Evolutionary conservation across 495 filamentous ascomycete genomes (phyloP), one percentile per base, ranked within the genome.

Genomic region (Pseudevernia furfuracea): DNA sequence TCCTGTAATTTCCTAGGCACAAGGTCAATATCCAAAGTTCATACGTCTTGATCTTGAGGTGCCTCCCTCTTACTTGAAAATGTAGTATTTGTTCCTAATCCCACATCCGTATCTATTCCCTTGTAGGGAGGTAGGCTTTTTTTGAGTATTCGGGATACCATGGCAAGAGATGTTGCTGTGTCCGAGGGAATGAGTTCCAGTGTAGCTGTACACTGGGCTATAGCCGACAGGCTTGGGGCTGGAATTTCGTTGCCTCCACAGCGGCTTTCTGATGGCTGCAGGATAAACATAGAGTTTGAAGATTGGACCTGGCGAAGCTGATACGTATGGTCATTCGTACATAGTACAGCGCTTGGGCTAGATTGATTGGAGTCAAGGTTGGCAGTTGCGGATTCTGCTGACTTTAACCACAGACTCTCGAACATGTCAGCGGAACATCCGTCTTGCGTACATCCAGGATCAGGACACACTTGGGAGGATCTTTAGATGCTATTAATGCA

Each of bases 291-390:
- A 9, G 88, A 87, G 72, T 97, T 97, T 21, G 91, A 96, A 0
- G 91, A 93, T 71, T 93, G 91, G 66, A 96, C 91, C 74, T 96
- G 91, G 25, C 89, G 89, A 59, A 96, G 79, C 38, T 85, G 85
- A 78, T 87, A 97, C 25, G 87, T 92, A 71, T 85, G 79, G 21
- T 78, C 76, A 4, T 82, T 73, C 4, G 87, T 88, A 72, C 85
- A 91, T 65, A 97, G 80, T 61, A 94, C 84, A 49, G 89, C 88
- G 78, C 77, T 37, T 81, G 66, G 53, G 71, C 66, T 38, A 70
- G 68, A 37, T 61, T 39, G 19, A 66, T 72, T 53, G 71, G 58
- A 71, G 34, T 62, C 17, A 30, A 17, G 14, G 25, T 53, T 32
- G 25, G 25, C 49, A 19, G 10, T 67, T 30, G 64, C 67, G 39